Conservation (phyloP, 179 eudicot genomes). For the Nepenthes alata region DNA sequence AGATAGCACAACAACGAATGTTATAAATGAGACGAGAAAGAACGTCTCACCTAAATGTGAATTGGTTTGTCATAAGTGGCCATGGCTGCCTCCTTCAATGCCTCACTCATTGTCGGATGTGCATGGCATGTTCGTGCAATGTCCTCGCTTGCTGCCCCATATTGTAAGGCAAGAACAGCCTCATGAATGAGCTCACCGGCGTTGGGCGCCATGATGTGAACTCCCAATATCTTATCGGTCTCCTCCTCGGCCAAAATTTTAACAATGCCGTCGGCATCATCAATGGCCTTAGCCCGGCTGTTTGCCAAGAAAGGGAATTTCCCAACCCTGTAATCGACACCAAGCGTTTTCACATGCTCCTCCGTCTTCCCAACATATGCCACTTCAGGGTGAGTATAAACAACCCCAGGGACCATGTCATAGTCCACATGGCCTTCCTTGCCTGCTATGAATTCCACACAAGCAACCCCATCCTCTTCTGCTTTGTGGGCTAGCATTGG, state of each 20-base stretch:
- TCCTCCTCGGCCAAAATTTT: conserved; percentile 83
- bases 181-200: conserved; percentile 96
- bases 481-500: conserved; percentile 99
- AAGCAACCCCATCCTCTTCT: conserved; percentile 89
- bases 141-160: conserved; percentile 92
- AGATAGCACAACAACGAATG: too few relatives aligned
- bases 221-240: conserved; percentile 79
- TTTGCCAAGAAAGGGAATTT: conserved; percentile 89
- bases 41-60: conserved; percentile 46
- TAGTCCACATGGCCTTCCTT: conserved; percentile 92
- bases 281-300: conserved; percentile 94
- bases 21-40: background rate
- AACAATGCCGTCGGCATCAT: conserved; percentile 86
- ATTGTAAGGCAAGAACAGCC: conserved; percentile 67
- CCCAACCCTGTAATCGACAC: conserved; percentile 67
- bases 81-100: conserved; percentile 93
- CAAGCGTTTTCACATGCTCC: conserved; percentile 78
- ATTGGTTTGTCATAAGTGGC: conserved; percentile 94
- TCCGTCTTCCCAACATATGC: conserved; percentile 87
- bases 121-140: conserved; percentile 97
- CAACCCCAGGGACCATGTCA: conserved; percentile 85
- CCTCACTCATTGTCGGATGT: conserved; percentile 97
- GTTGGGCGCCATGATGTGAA: conserved; percentile 86
- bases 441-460: conserved; percentile 85
- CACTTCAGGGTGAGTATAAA: conserved; percentile 88